phyloP scores from a whole-genome alignment of 345 rosid genomes.

The Salix suchowensis region DNA sequence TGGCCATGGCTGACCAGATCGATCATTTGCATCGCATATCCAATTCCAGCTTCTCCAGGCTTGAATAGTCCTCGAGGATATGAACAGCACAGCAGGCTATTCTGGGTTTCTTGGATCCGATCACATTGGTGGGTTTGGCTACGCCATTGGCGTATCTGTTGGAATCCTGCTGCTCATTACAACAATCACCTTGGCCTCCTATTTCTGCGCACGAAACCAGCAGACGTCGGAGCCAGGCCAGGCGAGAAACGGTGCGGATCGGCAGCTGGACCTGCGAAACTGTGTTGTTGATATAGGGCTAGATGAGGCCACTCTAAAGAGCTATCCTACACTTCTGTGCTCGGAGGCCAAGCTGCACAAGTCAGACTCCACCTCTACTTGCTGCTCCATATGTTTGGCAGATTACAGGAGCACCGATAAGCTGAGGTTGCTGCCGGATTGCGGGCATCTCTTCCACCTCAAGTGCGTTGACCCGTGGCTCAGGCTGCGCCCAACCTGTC shows the following conservation, averaged over 20 bases:
- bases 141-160: conserved; percentile 40
- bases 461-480: conserved; percentile 89
- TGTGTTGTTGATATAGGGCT: conserved; percentile 47
- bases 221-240: not conserved
- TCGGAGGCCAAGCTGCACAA: conserved; percentile 47
- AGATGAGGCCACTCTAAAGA: conserved; percentile 61
- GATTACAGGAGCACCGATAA: conserved; percentile 60
- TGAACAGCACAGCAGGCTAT: conserved; percentile 15
- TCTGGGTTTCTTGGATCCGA: conserved; percentile 14
- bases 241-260: conserved; percentile 1
- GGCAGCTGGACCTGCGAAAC: conserved; percentile 8
- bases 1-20: conserved; percentile 35
- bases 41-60: not conserved
- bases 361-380: conserved; percentile 41
- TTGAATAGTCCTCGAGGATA: conserved; percentile 4
- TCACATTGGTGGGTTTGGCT: conserved; percentile 36
- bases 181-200: conserved; percentile 37
- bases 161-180: conserved; percentile 43
- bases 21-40: not conserved
- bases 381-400: conserved; percentile 80
- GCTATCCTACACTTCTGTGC: conserved; percentile 70
- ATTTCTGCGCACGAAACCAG: conserved; percentile 34
- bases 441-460: conserved; percentile 70
- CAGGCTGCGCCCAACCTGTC: conserved; percentile 69
- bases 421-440: conserved; percentile 65